These are phyloP conservation scores for Aspergillus pseudoviridinutans DNA, from an alignment of 2,329 filamentous ascomycete species.

Conservation along the genomic window DNA sequence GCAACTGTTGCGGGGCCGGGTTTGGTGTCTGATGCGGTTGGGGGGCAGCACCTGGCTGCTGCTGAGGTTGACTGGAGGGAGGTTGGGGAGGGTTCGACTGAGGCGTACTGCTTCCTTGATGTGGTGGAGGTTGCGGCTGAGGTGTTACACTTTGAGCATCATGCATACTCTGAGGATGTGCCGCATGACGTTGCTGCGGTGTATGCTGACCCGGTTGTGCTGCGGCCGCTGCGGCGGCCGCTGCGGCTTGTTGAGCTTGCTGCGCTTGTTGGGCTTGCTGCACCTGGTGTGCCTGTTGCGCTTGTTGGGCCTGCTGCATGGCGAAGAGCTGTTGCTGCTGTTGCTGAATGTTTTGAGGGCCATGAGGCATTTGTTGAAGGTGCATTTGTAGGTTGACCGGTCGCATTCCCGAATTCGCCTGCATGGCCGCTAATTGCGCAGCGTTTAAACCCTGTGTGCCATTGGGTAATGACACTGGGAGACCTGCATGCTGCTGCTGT, in stretches of 20 bases:
- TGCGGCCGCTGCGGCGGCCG: conserved; percentile 15
- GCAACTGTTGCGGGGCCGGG: conserved; percentile 33
- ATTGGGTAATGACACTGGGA: conserved; percentile 40
- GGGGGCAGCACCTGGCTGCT: conserved; percentile 30
- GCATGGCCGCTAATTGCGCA: conserved; percentile 43
- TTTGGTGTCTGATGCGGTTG: conserved; percentile 36
- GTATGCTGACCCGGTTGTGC: conserved; percentile 37
- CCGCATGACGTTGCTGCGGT: conserved; percentile 39
- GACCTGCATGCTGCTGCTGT: conserved; percentile 32
- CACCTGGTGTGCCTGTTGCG: conserved; percentile 24
- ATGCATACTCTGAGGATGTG: conserved; percentile 41
- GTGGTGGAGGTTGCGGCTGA: conserved; percentile 41
- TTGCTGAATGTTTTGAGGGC: conserved; percentile 41
- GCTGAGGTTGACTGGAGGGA: conserved; percentile 33
- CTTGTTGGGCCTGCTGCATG: conserved; percentile 25
- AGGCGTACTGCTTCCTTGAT: conserved; percentile 37
- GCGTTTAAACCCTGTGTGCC: conserved; percentile 38
- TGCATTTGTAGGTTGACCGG: conserved; percentile 38
- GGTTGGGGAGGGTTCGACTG: conserved; percentile 30
- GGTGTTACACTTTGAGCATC: conserved; percentile 40
- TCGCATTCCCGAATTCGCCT: conserved; percentile 39
- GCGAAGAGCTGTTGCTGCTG: conserved; percentile 40
- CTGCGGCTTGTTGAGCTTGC: conserved; percentile 30
- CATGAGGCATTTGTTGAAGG: conserved; percentile 39
- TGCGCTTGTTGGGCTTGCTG: conserved; percentile 35